phyloP scores from a whole-genome alignment of 2,329 filamentous ascomycete genomes.

The Penicillium crustosum region DNA sequence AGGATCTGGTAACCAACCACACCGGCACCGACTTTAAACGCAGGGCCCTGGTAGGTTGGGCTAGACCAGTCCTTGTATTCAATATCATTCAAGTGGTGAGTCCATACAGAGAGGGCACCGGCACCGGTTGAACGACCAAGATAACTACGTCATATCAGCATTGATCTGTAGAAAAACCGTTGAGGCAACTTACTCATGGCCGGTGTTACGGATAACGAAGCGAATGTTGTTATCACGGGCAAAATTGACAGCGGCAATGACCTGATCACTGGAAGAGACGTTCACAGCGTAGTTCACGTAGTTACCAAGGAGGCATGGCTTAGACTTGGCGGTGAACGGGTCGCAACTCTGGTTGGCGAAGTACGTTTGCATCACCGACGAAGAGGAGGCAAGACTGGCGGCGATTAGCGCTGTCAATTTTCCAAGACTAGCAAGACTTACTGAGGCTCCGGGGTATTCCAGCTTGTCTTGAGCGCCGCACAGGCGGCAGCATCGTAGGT shows the following conservation, averaged over 20 bases:
- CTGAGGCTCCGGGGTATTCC: slow-evolving; percentile 32
- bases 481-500: slow-evolving; percentile 26
- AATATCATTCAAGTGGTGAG: slow-evolving; percentile 33
- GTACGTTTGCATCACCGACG: slow-evolving; percentile 35
- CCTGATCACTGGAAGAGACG: slow-evolving; percentile 30
- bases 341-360: slow-evolving; percentile 37
- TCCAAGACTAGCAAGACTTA: slow-evolving; percentile 11
- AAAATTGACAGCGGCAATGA: slow-evolving; percentile 41
- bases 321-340: slow-evolving; percentile 27
- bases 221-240: slow-evolving; percentile 53
- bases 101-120: slow-evolving; percentile 46
- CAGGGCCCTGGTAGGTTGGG: slow-evolving; percentile 50
- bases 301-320: slow-evolving; percentile 32
- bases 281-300: slow-evolving; percentile 38
- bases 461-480: slow-evolving; percentile 19
- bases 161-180: background rate
- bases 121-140: slow-evolving; percentile 62
- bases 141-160: slow-evolving; percentile 17
- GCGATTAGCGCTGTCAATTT: background rate
- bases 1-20: slow-evolving; percentile 54
- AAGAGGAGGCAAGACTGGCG: slow-evolving; percentile 26
- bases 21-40: slow-evolving; percentile 56
- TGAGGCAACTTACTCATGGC: slow-evolving; percentile 37
- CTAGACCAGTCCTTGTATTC: slow-evolving; percentile 39
- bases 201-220: slow-evolving; percentile 48